A percentile compares a stretch with the other conserved stretches of the same genome.
Conservation (phyloP, 2,329 filamentous ascomycete genomes). For the Colletotrichum orchidophilum region DNA sequence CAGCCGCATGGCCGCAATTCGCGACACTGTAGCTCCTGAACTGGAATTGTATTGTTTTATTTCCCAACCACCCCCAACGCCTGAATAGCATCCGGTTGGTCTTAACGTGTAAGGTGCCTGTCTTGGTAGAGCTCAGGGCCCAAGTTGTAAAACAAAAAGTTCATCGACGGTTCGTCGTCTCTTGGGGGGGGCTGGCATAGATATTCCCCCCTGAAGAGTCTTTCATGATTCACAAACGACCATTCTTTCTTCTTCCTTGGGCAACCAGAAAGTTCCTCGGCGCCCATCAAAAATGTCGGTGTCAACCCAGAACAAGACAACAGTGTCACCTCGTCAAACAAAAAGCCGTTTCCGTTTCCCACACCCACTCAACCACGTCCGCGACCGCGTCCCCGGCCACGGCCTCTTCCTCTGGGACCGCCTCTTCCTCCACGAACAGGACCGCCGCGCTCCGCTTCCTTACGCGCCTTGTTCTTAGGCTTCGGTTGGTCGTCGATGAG, state of each 20-base stretch:
- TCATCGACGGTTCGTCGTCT: conserved; percentile 17
- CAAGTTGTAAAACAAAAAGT: neutral
- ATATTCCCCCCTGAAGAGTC: neutral
- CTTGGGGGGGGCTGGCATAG: neutral
- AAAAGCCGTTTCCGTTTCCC: neutral
- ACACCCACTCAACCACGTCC: conserved; percentile 24
- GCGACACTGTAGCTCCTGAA: neutral
- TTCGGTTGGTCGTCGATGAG: conserved; percentile 97
- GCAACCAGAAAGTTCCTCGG: neutral
- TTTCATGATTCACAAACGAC: neutral
- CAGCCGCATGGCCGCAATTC: neutral
- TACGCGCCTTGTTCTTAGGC: conserved; percentile 99
- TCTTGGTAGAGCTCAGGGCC: conserved; percentile 11
- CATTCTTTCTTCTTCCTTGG: neutral
- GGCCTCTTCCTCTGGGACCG: conserved; percentile 62
- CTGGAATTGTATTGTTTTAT: conserved; percentile 28
- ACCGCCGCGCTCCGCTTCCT: conserved; percentile 77
- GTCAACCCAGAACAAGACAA: neutral
- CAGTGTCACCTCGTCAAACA: neutral
- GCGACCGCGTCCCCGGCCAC: conserved; percentile 56
- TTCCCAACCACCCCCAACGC: conserved; percentile 28
- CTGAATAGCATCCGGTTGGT: conserved; percentile 28
- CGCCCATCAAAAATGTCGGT: neutral
- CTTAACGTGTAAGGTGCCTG: conserved; percentile 22
- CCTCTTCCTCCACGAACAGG: conserved; percentile 62